Conservation (phyloP, 768 basidiomycete genomes). For the Tulasnella sp. region DNA sequence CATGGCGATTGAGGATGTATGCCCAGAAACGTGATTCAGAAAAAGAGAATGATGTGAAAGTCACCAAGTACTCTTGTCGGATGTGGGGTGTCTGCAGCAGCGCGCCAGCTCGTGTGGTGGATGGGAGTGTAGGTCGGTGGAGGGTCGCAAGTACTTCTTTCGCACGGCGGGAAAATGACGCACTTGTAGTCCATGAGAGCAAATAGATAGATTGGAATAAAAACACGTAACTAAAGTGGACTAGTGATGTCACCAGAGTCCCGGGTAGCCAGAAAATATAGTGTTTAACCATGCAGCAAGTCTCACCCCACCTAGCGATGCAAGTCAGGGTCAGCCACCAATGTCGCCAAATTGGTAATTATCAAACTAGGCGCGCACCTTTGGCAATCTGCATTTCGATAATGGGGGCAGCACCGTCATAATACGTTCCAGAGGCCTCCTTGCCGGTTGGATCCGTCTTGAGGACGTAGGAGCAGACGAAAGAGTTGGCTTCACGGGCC, state of each 20-base stretch:
- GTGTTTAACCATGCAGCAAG: slow-evolving; percentile 30
- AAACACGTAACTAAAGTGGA: neutral
- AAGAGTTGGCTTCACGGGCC: slow-evolving; percentile 21
- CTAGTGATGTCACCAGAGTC: neutral
- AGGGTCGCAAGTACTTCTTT: neutral
- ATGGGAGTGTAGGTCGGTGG: neutral
- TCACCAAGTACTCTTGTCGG: neutral
- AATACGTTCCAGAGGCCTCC: slow-evolving; percentile 15
- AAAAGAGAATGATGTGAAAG: neutral
- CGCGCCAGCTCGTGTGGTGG: neutral
- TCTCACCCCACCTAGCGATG: slow-evolving; percentile 10
- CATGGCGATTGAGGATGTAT: neutral
- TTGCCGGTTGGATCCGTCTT: neutral
- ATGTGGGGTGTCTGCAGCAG: neutral
- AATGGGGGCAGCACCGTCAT: slow-evolving; percentile 12
- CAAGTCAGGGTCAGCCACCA: neutral
- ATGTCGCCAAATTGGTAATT: neutral
- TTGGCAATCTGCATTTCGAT: slow-evolving; percentile 26
- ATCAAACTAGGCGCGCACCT: neutral
- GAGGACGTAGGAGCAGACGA: slow-evolving; percentile 22
- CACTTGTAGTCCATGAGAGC: neutral
- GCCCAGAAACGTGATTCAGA: neutral
- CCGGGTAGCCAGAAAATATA: slow-evolving; percentile 21
- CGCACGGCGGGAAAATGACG: no score
- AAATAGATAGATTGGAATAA: neutral